phyloP scores from a whole-genome alignment of 768 basidiomycete genomes.

The Naematelia encephala region DNA sequence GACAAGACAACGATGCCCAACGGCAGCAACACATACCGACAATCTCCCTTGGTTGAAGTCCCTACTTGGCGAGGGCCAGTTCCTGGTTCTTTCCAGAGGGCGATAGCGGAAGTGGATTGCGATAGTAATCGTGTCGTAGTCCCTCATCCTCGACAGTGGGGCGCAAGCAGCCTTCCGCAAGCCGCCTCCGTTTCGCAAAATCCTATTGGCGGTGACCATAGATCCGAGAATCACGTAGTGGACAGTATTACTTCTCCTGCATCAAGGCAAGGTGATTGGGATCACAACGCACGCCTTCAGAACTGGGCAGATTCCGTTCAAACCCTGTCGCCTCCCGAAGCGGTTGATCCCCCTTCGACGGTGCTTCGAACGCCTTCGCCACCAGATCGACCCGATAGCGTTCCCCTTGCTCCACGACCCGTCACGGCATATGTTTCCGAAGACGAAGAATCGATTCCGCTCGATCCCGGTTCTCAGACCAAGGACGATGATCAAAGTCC shows the following conservation, averaged over 20 bases:
- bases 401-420: not conserved
- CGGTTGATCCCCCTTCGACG: not conserved
- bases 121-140: no score
- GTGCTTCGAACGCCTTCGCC: not conserved
- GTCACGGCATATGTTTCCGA: conserved; percentile 7
- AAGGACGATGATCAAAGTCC: not conserved
- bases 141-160: no score
- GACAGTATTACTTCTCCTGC: not conserved
- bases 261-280: not conserved
- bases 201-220: no score
- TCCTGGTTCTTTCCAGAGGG: no score
- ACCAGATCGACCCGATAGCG: not conserved
- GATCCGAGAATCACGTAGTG: no score
- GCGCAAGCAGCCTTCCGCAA: no score
- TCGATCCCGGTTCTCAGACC: not conserved
- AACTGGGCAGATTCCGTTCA: not conserved
- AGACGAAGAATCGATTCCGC: not conserved
- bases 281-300: not conserved
- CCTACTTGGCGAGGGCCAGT: no score
- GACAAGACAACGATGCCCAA: no score
- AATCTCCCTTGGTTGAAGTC: no score
- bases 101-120: no score
- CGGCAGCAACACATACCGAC: no score
- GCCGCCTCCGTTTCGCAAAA: no score
- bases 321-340: conserved; percentile 1